These are phyloP conservation scores for Xylaria polymorpha DNA, from an alignment of 2,329 filamentous ascomycete genomes.

Conservation along the genomic window DNA sequence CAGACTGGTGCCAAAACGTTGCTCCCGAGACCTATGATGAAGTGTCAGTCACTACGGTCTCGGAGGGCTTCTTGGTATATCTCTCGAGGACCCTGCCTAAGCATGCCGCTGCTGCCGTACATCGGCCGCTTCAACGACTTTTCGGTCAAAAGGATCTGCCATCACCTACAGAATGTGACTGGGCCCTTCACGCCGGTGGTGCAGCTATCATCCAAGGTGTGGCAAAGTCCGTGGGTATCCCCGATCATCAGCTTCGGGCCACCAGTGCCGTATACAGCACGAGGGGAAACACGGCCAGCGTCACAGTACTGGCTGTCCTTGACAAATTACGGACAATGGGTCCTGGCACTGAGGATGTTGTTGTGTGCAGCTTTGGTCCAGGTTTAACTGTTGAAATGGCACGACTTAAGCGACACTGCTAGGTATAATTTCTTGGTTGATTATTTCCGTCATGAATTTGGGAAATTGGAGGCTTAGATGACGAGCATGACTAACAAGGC, in stretches of 20 bases:
- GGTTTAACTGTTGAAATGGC: conserved; percentile 40
- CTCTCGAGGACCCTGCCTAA: conserved; percentile 30
- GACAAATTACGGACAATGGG: conserved; percentile 35
- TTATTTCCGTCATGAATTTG: neutral
- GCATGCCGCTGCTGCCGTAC: conserved; percentile 35
- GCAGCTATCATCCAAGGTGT: conserved; percentile 37
- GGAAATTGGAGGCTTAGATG: neutral
- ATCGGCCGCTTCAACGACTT: conserved; percentile 33
- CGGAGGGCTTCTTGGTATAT: conserved; percentile 31
- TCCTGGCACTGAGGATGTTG: conserved; percentile 34
- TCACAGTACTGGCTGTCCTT: conserved; percentile 36
- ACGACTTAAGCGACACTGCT: conserved; percentile 34
- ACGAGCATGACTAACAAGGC: neutral
- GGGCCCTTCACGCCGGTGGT: conserved; percentile 39
- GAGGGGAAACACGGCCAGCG: conserved; percentile 36
- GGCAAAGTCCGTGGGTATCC: conserved; percentile 31
- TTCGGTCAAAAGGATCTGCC: conserved; percentile 24
- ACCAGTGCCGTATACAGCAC: conserved; percentile 36
- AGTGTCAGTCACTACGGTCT: conserved; percentile 31
- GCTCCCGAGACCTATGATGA: conserved; percentile 31
- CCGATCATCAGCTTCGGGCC: conserved; percentile 33
- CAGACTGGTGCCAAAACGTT: conserved; percentile 38
- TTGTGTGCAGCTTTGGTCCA: conserved; percentile 36
- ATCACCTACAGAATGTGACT: conserved; percentile 28
- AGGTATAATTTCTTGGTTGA: neutral